Evolutionary conservation across 2,329 filamentous ascomycete species (phyloP).

Genomic region (Xylariaceae sp.): DNA sequence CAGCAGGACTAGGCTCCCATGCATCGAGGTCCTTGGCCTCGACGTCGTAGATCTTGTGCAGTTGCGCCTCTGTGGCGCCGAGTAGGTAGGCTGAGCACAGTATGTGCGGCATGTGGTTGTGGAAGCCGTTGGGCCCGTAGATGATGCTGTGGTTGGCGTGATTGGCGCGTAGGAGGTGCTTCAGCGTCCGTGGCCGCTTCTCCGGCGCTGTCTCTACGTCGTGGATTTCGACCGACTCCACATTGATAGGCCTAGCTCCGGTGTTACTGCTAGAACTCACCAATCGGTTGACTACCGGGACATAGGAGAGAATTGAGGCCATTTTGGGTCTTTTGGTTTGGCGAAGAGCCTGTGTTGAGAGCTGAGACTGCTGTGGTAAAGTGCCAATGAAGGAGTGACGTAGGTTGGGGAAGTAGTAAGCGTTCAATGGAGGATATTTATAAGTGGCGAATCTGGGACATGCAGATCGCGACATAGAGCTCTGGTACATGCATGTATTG

Average conservation of each 20-base stretch:
- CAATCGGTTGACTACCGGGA: constrained; percentile 38
- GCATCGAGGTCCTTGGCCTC: constrained; percentile 68
- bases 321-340: constrained; percentile 15
- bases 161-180: constrained; percentile 87
- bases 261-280: constrained; percentile 29
- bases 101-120: constrained; percentile 82
- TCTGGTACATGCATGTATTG: constrained; percentile 2
- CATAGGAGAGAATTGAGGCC: constrained; percentile 40
- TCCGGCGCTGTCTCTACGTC: constrained; percentile 76
- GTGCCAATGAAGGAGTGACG: constrained; percentile 11
- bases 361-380: too few species aligned
- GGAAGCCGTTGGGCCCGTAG: constrained; percentile 68
- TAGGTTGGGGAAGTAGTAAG: neutral
- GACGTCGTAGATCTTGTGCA: constrained; percentile 77
- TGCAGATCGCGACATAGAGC: too few species aligned
- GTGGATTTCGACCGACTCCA: constrained; percentile 70
- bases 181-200: constrained; percentile 76
- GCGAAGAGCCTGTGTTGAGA: neutral
- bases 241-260: constrained; percentile 40
- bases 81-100: constrained; percentile 83
- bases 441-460: neutral
- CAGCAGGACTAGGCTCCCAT: constrained; percentile 80
- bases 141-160: constrained; percentile 86
- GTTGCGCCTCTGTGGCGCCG: constrained; percentile 66
- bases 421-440: constrained; percentile 2